Evolutionary conservation across 2,329 filamentous ascomycete species (phyloP).

Genomic region (Penicillium sp.): DNA sequence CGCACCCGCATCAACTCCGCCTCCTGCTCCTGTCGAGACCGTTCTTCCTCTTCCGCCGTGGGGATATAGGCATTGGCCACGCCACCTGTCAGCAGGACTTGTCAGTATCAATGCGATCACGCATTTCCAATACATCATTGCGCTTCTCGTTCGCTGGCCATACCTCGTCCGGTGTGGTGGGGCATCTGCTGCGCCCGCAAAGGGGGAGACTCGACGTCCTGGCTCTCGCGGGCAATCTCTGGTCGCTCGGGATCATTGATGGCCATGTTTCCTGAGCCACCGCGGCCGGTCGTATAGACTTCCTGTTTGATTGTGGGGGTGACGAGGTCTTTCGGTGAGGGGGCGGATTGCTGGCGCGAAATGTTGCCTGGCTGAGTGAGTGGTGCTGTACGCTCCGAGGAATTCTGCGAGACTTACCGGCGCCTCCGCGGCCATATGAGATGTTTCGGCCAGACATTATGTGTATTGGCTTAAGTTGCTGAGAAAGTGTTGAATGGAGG

Average conservation of each 20-base stretch:
- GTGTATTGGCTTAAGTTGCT: not conserved
- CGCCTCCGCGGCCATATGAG: conserved; percentile 78
- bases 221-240: conserved; percentile 72
- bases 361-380: conserved; percentile 61
- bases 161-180: conserved; percentile 51
- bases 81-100: conserved; percentile 30
- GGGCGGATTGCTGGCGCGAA: conserved; percentile 52
- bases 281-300: conserved; percentile 87
- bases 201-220: conserved; percentile 72
- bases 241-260: conserved; percentile 70
- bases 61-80: conserved; percentile 43
- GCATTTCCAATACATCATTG: not conserved
- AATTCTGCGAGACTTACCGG: conserved; percentile 59
- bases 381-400: too few relatives aligned
- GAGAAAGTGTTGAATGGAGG: not conserved
- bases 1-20: conserved; percentile 38
- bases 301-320: conserved; percentile 82
- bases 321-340: conserved; percentile 68
- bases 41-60: conserved; percentile 25
- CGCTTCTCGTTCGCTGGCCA: conserved; percentile 5
- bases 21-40: conserved; percentile 36
- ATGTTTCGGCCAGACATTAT: conserved; percentile 39
- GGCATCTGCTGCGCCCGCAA: conserved; percentile 43
- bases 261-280: conserved; percentile 87
- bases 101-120: conserved; percentile 6